These are phyloP conservation scores for Fomitopsis betulina DNA, from an alignment of 1,284 basidiomycete species.

Conservation along the genomic window DNA sequence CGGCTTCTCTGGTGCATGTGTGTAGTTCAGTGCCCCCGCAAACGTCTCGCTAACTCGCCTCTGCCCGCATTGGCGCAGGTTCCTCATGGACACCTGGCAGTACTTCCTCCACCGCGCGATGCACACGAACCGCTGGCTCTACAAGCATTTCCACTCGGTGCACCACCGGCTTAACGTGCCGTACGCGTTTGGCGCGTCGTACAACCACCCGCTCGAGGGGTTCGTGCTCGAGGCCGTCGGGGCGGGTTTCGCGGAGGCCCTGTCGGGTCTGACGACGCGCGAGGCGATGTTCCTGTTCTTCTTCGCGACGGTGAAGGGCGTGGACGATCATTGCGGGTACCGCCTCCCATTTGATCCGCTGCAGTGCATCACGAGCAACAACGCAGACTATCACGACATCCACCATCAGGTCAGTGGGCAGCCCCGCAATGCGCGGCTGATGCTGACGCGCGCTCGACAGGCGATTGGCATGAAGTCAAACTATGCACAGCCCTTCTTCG, in stretches of 20 bases:
- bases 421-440: not conserved
- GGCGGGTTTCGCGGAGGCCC: constrained; percentile 70
- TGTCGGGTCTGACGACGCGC: constrained; percentile 72
- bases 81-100: constrained; percentile 97
- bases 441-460: constrained; percentile 31
- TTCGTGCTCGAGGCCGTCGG: constrained; percentile 84
- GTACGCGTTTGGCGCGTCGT: constrained; percentile 95
- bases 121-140: constrained; percentile 90
- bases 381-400: constrained; percentile 97
- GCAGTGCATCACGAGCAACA: constrained; percentile 87
- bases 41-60: constrained; percentile 6
- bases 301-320: constrained; percentile 91
- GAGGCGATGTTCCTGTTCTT: constrained; percentile 86
- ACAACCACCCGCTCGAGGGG: constrained; percentile 97
- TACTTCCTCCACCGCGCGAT: constrained; percentile 93
- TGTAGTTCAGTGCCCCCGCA: constrained; percentile 31
- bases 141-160: constrained; percentile 89
- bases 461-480: constrained; percentile 93
- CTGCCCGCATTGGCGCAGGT: constrained; percentile 42
- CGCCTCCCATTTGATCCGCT: constrained; percentile 85
- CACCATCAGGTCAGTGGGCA: constrained; percentile 76
- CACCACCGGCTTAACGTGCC: constrained; percentile 97
- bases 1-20: constrained; percentile 86
- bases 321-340: constrained; percentile 98
- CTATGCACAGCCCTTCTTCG: constrained; percentile 93